Evolutionary conservation across 495 filamentous ascomycete species (phyloP).

Genomic region (Penicillium antarcticum): DNA sequence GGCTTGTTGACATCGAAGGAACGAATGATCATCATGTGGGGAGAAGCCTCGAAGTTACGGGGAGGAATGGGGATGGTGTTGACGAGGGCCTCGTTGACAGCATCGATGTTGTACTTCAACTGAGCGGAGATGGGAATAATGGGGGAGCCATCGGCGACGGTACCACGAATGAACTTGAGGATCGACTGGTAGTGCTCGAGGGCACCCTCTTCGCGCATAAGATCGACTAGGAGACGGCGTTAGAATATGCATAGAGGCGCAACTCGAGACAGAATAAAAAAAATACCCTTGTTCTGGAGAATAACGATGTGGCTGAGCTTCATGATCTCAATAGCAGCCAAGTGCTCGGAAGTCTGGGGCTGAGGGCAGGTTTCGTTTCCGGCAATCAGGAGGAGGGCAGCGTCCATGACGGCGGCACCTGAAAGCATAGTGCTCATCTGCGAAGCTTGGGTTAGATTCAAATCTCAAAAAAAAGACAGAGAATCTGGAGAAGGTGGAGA

Average conservation of each 20-base stretch:
- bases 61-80: constrained; percentile 88
- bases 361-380: constrained; percentile 99
- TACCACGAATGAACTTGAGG: constrained; percentile 95
- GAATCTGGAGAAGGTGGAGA: not conserved
- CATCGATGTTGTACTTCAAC: constrained; percentile 99
- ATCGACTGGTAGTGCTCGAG: constrained; percentile 93
- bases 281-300: constrained; percentile 79
- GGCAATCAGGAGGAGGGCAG: constrained; percentile 90
- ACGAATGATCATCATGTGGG: constrained; percentile 98
- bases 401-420: constrained; percentile 98
- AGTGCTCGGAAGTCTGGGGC: constrained; percentile 97
- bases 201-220: constrained; percentile 92
- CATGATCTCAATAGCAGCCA: constrained; percentile 99
- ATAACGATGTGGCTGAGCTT: constrained; percentile 98
- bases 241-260: not conserved
- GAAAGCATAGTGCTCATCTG: constrained; percentile 99
- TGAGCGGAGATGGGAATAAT: constrained; percentile 98
- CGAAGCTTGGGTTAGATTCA: constrained; percentile 3
- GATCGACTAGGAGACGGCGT: constrained; percentile 57
- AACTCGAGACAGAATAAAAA: no score
- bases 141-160: constrained; percentile 90
- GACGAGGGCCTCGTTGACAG: constrained; percentile 90
- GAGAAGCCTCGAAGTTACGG: constrained; percentile 83
- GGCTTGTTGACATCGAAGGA: constrained; percentile 99
- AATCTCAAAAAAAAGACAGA: not conserved